Base-by-base conservation (phyloP, 2,329 filamentous ascomycete genomes). In the Falciphora oryzae region DNA sequence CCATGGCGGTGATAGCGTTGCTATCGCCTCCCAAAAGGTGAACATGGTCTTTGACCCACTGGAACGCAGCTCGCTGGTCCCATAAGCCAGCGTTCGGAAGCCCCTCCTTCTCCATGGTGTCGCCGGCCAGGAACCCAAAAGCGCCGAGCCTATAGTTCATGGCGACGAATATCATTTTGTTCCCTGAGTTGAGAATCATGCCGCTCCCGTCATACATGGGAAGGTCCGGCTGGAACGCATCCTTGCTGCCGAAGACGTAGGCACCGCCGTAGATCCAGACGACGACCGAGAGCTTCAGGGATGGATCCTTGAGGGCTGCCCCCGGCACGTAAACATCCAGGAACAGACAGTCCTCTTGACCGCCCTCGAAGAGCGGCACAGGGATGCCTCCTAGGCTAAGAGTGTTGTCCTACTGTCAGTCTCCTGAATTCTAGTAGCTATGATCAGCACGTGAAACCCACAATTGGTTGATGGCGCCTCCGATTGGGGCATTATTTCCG, bases 1-100 rank as follows among this genome's bases (percentile, higher is more conserved):
- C 83, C 75, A 79, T 79, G 5, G 80, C 80, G 0, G 78, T 82
- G 7, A 84, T 80, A 4, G 73, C 68, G 4, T 70, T 72, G 6
- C 76, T 74, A 65, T 84, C 79, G n/a, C 82, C 83, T 11, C 79
- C 78, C 5, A 84, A 71, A 0, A 78, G 71, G 11, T 69, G 64
- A 57, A 83, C 80, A 67, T 83, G 75, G 60, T 79, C 72, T 59
- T 79, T 75, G 0, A 81, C 78, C 81, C 81, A 84, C 67, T 82
- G 70, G 27, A 83, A 74, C 2, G 77, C 76, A 4, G 78, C 75
- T 22, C 77, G 73, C 66, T 81, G 78, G 66, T 81, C 79, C 68
- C 78, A 75, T 35, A 79, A 59, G 1, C 74, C 77, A 6, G 77
- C 77, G 66, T 83, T 84, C 0, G 81, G 76, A 1, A 76, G 70